A percentile compares a stretch with the other conserved stretches of the same genome.
phyloP scores from a whole-genome alignment of 108 stramenopile genomes.

The Nannochloropsis salina region DNA sequence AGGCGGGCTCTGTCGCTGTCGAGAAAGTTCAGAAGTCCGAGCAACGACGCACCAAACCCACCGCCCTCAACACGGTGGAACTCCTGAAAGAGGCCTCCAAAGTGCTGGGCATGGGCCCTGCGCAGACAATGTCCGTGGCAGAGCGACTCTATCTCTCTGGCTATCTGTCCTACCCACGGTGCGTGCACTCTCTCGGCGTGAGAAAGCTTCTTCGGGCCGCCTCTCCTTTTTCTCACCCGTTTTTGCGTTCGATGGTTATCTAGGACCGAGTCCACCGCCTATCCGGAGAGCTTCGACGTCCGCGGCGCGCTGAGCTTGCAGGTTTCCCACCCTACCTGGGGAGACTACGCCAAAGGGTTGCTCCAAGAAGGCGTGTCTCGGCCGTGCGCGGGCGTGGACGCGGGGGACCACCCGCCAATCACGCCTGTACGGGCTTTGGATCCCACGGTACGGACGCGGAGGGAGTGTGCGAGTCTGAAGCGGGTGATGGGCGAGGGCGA shows the following conservation, averaged over 20 bases:
- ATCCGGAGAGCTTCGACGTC: constrained; percentile 36
- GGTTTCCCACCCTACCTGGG: background rate
- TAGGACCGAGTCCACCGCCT: constrained; percentile 40
- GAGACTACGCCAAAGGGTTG: background rate
- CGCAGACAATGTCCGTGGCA: constrained; percentile 30
- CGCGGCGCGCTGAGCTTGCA: constrained; percentile 16
- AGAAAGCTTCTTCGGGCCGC: background rate
- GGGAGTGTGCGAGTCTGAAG: too few species aligned
- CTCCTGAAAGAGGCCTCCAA: constrained; percentile 41
- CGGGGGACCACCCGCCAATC: constrained; percentile 51
- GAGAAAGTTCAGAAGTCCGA: background rate
- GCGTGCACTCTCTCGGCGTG: background rate
- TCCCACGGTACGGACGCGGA: background rate
- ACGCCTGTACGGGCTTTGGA: constrained; percentile 31
- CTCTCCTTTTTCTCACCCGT: background rate
- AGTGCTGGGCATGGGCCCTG: constrained; percentile 34
- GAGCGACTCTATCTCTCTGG: constrained; percentile 39
- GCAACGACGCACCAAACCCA: constrained; percentile 15
- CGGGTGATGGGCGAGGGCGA: too few species aligned
- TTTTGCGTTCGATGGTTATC: background rate
- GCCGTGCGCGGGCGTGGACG: constrained; percentile 39
- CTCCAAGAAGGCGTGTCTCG: background rate
- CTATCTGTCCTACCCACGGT: constrained; percentile 36
- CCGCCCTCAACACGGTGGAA: constrained; percentile 34
- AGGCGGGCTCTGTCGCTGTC: background rate